Conservation (phyloP, 176 grass and related monocot species). For the Zea luxurians region DNA sequence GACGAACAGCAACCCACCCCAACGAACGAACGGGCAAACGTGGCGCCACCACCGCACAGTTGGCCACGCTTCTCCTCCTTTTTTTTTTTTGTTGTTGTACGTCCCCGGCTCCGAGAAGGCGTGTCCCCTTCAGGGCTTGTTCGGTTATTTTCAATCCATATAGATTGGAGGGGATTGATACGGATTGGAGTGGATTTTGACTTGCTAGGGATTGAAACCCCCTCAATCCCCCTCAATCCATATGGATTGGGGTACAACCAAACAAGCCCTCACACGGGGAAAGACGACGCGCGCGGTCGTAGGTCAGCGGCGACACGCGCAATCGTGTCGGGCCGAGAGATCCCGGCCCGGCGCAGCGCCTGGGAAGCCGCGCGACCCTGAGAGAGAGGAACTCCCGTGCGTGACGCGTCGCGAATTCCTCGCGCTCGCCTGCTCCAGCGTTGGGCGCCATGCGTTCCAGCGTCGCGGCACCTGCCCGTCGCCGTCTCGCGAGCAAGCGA, state of each 20-base stretch:
- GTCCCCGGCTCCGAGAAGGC: not conserved
- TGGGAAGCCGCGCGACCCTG: not conserved
- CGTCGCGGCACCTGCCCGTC: not conserved
- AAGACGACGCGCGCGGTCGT: constrained; percentile 10
- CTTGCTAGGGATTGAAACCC: no score
- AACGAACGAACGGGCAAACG: not conserved
- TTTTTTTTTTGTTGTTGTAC: no score
- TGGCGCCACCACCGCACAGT: not conserved
- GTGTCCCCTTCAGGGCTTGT: constrained; percentile 39
- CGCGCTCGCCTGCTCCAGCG: not conserved
- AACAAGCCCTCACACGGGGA: constrained; percentile 10
- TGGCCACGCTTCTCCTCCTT: not conserved
- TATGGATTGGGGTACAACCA: no score
- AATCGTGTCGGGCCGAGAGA: constrained; percentile 10
- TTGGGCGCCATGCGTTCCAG: constrained; percentile 11
- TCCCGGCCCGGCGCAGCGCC: constrained; percentile 29
- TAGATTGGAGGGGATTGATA: no score
- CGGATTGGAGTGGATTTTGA: no score
- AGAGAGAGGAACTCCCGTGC: no score
- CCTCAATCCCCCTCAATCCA: no score
- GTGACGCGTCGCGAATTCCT: not conserved
- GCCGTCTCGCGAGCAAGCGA: not conserved
- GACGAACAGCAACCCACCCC: not conserved
- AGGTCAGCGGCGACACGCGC: no score
- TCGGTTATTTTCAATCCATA: no score